A percentile compares a stretch with the other conserved stretches of the same genome.
Evolutionary conservation across 1,284 basidiomycete genomes (phyloP).

Genomic region (Termitomyces sp.): DNA sequence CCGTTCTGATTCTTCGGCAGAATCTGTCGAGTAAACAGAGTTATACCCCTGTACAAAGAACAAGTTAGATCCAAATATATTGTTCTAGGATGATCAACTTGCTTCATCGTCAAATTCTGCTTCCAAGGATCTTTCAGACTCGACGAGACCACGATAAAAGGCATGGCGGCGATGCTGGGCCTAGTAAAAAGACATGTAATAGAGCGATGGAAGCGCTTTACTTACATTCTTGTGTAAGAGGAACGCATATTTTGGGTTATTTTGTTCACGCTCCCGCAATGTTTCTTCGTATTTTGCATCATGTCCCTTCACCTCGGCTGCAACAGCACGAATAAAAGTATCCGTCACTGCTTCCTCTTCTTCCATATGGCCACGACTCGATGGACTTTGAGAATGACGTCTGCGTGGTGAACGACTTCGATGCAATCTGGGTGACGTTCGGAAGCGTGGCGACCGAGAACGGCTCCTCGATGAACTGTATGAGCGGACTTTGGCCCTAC

Average conservation of each 20-base stretch:
- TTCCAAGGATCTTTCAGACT: slow-evolving; percentile 52
- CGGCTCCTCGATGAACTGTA: slow-evolving; percentile 43
- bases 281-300: slow-evolving; percentile 74
- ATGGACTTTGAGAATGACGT: slow-evolving; percentile 34
- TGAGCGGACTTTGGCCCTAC: slow-evolving; percentile 29
- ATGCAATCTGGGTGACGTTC: slow-evolving; percentile 31
- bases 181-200: background rate
- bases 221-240: slow-evolving; percentile 51
- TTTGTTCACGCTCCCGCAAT: slow-evolving; percentile 70
- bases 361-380: slow-evolving; percentile 28
- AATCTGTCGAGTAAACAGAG: slow-evolving; percentile 91
- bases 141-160: slow-evolving; percentile 74
- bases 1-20: slow-evolving; percentile 88
- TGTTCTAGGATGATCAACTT: slow-evolving; percentile 18
- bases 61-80: slow-evolving; percentile 4
- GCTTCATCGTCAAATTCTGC: slow-evolving; percentile 86
- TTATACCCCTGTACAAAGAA: slow-evolving; percentile 68
- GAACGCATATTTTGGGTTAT: slow-evolving; percentile 82
- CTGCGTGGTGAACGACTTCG: slow-evolving; percentile 39
- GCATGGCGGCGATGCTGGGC: slow-evolving; percentile 74
- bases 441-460: slow-evolving; percentile 39
- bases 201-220: background rate
- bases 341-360: slow-evolving; percentile 74
- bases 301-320: slow-evolving; percentile 78
- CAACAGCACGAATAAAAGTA: slow-evolving; percentile 80